These are phyloP conservation scores for Aspergillus sojae DNA, from an alignment of 2,329 filamentous ascomycete species.

Conservation along the genomic window DNA sequence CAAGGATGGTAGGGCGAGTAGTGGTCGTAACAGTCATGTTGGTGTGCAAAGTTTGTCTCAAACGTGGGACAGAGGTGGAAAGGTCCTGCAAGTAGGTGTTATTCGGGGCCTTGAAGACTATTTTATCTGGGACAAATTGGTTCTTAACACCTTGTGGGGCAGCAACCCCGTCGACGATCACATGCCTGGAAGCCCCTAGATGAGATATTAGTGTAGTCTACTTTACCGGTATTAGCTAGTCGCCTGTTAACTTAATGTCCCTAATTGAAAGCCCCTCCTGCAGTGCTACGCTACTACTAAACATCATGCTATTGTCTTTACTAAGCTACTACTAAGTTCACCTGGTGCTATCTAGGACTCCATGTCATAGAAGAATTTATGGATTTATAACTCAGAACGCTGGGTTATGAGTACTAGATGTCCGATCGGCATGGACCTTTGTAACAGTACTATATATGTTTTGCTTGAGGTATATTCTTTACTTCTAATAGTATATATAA, in stretches of 20 bases:
- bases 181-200: not conserved
- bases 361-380: not conserved
- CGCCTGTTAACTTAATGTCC: not conserved
- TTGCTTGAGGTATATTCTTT: not conserved
- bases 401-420: not conserved
- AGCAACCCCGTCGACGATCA: not conserved
- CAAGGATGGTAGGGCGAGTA: slow-evolving; percentile 2
- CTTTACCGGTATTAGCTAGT: not conserved
- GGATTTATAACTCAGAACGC: too few relatives aligned
- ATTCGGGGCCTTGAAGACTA: not conserved
- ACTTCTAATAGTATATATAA: too few relatives aligned
- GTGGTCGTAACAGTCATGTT: not conserved
- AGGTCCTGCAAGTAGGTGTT: too few relatives aligned
- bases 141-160: not conserved
- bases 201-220: not conserved
- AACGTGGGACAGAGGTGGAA: not conserved
- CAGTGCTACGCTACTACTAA: not conserved
- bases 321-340: not conserved
- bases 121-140: not conserved
- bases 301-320: not conserved
- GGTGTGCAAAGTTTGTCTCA: not conserved
- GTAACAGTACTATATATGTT: not conserved
- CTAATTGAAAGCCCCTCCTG: not conserved
- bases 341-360: not conserved
- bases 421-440: not conserved